Evolutionary conservation across 345 rosid genomes (phyloP).

Genomic region (Eucalyptus viminalis): DNA sequence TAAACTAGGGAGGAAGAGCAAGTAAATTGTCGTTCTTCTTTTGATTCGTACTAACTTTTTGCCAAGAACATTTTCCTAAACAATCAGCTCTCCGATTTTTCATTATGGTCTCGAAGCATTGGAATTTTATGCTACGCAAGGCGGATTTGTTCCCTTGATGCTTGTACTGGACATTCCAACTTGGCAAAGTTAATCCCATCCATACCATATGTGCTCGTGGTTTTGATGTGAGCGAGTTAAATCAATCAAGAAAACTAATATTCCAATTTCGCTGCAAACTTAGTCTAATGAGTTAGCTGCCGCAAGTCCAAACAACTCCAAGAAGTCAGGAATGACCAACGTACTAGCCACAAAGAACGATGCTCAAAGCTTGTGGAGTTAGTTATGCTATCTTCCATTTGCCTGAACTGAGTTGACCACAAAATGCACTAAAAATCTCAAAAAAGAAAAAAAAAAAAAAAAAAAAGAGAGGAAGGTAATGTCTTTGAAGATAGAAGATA

Average conservation of each 20-base stretch:
- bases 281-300: background rate
- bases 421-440: no score
- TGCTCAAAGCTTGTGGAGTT: no score
- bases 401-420: no score
- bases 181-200: background rate
- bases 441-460: no score
- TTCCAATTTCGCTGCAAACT: background rate
- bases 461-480: no score
- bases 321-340: no score
- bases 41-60: background rate
- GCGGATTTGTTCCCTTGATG: background rate
- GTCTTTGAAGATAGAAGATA: no score
- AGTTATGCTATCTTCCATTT: no score
- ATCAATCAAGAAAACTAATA: background rate
- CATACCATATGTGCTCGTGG: background rate
- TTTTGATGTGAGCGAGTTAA: background rate
- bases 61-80: background rate
- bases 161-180: background rate
- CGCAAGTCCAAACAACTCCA: no score
- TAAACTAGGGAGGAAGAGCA: background rate
- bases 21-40: background rate
- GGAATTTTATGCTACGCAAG: background rate
- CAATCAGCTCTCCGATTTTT: background rate
- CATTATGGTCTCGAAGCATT: background rate
- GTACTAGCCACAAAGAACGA: no score